Evolutionary conservation across 2,329 filamentous ascomycete genomes (phyloP), one percentile per base, ranked within the genome.

Genomic region (Aspergillus carbonarius): DNA sequence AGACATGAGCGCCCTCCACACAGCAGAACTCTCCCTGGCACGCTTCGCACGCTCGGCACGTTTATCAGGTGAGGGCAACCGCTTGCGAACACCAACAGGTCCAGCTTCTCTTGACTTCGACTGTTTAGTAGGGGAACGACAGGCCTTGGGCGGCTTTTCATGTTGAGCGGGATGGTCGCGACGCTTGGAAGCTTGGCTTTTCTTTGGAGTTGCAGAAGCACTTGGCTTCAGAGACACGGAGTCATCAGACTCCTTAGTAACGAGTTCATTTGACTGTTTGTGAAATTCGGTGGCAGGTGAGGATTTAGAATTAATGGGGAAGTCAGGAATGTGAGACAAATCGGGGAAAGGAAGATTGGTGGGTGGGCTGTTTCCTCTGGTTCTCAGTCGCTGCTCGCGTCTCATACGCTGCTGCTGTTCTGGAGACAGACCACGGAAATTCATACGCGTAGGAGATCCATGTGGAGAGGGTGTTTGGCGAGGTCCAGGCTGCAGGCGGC

Each of bases 291-390:
- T 12, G 13, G 32, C 15, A 27, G 23, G n/a, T 25, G 25, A 23
- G 25, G 52, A 35, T 12, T 48, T 20, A 23, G 35, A 13, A 18
- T 25, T 44, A 25, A 30, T 13, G 5, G 51, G 54, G 25, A 30
- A 55, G 15, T 54, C 44, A n/a, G 60, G 63, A 23, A 57, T 44
- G 15, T 64, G 53, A 10, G 52, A 44, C n/a, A 66, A 30, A 4
- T 62, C 44, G 1, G 66, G 66, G 34, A 66, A 68, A 5, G 65
- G 65, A 27, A 57, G 58, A 5, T 60, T n/a, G 8, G 57, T 39
- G 2, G 53, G 44, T 17, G 60, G 54, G 2, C 60, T 46, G 35
- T 49, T 49, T 32, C 64, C 63, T 42, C 60, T 35, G 15, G 63
- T 57, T 32, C 39, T 64, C 6, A 55, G 61, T 54, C 64, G 58